Conservation (phyloP, 306 rosid species). For the Sechiopsis laciniata region DNA sequence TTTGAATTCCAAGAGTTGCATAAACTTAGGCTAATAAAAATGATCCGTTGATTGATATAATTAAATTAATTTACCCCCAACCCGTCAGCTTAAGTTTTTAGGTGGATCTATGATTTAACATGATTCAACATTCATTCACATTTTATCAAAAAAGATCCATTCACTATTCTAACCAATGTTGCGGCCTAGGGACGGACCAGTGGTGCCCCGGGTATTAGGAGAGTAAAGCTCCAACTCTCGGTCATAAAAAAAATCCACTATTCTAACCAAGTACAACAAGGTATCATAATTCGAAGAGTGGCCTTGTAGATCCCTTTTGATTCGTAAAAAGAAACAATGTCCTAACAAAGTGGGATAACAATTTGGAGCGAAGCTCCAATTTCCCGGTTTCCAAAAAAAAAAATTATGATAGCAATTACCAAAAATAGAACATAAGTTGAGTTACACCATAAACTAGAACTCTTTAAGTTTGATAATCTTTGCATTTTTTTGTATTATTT, state of each 20-base stretch:
- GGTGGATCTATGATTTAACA: too few relatives aligned
- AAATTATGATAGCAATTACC: background rate
- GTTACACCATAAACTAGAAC: background rate
- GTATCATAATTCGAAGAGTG: background rate
- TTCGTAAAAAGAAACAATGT: too few relatives aligned
- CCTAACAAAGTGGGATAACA: background rate
- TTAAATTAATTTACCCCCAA: too few relatives aligned
- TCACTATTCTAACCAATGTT: background rate
- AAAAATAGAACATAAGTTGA: background rate
- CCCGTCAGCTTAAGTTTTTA: too few relatives aligned
- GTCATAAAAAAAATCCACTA: background rate
- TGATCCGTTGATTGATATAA: background rate
- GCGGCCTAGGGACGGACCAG: too few relatives aligned
- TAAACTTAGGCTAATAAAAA: background rate
- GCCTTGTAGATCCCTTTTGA: background rate
- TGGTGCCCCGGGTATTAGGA: too few relatives aligned
- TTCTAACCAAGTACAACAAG: background rate
- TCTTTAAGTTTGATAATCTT: background rate
- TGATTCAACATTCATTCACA: too few relatives aligned
- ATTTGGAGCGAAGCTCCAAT: too few relatives aligned
- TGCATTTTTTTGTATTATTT: too few relatives aligned
- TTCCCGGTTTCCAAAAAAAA: too few relatives aligned
- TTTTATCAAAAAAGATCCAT: background rate
- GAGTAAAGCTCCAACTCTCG: too few relatives aligned
- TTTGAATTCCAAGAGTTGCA: background rate